A percentile compares a stretch with the other conserved stretches of the same genome.
Evolutionary conservation across 495 filamentous ascomycete genomes (phyloP).

Genomic region (Cercophora newfieldiana): DNA sequence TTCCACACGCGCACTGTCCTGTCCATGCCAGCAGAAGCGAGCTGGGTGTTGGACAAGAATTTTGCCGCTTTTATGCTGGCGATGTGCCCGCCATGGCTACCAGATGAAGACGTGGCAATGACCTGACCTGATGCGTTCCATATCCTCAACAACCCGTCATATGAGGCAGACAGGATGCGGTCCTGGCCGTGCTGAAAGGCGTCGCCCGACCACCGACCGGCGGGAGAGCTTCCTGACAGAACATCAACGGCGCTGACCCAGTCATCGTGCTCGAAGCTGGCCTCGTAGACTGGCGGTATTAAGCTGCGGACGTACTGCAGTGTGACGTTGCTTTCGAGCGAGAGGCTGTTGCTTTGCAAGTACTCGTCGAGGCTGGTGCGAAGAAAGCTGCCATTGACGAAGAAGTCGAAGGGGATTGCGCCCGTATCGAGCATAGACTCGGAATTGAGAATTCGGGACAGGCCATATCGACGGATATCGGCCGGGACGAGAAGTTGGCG

Average conservation of each 20-base stretch:
- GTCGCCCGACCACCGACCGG: constrained; percentile 55
- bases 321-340: constrained; percentile 78
- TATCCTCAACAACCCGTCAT: constrained; percentile 82
- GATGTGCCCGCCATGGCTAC: constrained; percentile 67
- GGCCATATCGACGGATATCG: constrained; percentile 85
- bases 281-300: constrained; percentile 80
- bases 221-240: constrained; percentile 63
- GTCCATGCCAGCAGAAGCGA: constrained; percentile 81
- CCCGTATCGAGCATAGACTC: constrained; percentile 70
- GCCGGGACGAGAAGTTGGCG: constrained; percentile 55
- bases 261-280: constrained; percentile 92
- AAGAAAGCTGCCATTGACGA: constrained; percentile 88
- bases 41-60: constrained; percentile 71
- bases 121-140: constrained; percentile 85
- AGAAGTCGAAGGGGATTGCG: constrained; percentile 94
- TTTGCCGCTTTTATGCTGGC: constrained; percentile 75
- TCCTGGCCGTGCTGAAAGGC: constrained; percentile 46
- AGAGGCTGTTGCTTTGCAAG: constrained; percentile 80
- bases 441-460: constrained; percentile 91
- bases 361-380: constrained; percentile 87
- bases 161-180: constrained; percentile 82
- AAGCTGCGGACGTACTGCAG: constrained; percentile 92
- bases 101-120: constrained; percentile 65
- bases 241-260: constrained; percentile 95
- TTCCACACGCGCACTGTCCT: constrained; percentile 85